These are phyloP conservation scores for Pleurotus tuber-regium DNA, from an alignment of 768 basidiomycete species.

Conservation along the genomic window DNA sequence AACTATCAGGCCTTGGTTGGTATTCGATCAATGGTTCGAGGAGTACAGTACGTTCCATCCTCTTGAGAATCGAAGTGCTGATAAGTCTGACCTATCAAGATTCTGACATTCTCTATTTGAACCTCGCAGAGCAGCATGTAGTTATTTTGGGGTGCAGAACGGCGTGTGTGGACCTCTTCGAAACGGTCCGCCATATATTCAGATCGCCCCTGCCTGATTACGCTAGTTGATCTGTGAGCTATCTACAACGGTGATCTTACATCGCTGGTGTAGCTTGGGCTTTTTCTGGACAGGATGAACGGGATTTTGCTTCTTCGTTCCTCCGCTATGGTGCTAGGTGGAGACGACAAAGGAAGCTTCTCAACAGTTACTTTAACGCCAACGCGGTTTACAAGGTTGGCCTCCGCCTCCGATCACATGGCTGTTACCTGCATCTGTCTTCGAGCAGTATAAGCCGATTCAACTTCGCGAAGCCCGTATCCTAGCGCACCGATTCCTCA, in stretches of 20 bases:
- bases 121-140: not conserved
- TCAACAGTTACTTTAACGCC: not conserved
- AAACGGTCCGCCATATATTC: not conserved
- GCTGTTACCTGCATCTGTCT: not conserved
- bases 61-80: too few relatives aligned
- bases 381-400: not conserved
- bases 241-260: not conserved
- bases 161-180: not conserved
- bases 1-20: conserved; percentile 24
- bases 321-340: not conserved
- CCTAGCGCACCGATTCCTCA: not conserved
- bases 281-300: not conserved
- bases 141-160: not conserved
- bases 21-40: conserved; percentile 28
- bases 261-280: not conserved
- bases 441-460: not conserved
- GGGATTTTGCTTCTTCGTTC: not conserved
- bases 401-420: not conserved
- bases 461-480: not conserved
- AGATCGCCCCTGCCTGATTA: not conserved
- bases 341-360: not conserved
- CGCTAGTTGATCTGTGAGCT: not conserved
- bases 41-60: conserved; percentile 27
- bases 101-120: not conserved
- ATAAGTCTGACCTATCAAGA: too few relatives aligned